Evolutionary conservation across 768 basidiomycete genomes (phyloP).

Genomic region (Russula abietina): DNA sequence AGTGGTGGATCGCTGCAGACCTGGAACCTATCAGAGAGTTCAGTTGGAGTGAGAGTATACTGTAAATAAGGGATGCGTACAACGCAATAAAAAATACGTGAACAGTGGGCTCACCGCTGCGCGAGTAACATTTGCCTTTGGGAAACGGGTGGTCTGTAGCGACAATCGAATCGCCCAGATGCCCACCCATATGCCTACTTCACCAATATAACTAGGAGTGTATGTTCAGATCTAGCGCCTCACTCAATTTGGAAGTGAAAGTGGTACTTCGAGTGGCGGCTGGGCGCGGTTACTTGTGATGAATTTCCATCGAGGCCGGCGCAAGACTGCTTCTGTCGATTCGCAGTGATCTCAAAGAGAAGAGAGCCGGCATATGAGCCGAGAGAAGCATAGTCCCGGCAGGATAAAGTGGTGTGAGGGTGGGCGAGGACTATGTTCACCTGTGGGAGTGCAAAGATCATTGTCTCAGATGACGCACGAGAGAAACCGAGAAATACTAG

Average conservation of each 20-base stretch:
- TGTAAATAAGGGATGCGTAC: conserved; percentile 33
- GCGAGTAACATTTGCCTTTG: conserved; percentile 38
- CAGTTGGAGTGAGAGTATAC: background rate
- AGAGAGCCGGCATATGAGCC: conserved; percentile 53
- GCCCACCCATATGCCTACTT: conserved; percentile 64
- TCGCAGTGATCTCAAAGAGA: conserved; percentile 56
- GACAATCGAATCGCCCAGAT: conserved; percentile 54
- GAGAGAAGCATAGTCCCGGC: conserved; percentile 49
- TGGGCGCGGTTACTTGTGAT: conserved; percentile 43
- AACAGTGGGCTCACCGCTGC: conserved; percentile 56
- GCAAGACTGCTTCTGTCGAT: conserved; percentile 63
- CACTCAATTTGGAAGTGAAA: background rate
- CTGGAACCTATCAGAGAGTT: conserved; percentile 29
- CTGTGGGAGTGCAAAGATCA: conserved; percentile 22
- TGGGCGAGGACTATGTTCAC: conserved; percentile 47
- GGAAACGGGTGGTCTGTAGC: conserved; percentile 42
- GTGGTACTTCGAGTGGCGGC: conserved; percentile 67
- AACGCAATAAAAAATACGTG: conserved; percentile 54
- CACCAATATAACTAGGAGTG: conserved; percentile 57
- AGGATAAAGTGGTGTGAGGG: conserved; percentile 46
- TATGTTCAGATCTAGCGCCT: background rate
- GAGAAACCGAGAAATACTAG: conserved; percentile 35
- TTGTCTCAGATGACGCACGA: background rate
- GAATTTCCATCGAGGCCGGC: conserved; percentile 59
- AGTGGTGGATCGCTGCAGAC: conserved; percentile 70